Evolutionary conservation across 225 moss, liverwort and hornwort genomes (phyloP).

Genomic region (Anthoceros angustus): DNA sequence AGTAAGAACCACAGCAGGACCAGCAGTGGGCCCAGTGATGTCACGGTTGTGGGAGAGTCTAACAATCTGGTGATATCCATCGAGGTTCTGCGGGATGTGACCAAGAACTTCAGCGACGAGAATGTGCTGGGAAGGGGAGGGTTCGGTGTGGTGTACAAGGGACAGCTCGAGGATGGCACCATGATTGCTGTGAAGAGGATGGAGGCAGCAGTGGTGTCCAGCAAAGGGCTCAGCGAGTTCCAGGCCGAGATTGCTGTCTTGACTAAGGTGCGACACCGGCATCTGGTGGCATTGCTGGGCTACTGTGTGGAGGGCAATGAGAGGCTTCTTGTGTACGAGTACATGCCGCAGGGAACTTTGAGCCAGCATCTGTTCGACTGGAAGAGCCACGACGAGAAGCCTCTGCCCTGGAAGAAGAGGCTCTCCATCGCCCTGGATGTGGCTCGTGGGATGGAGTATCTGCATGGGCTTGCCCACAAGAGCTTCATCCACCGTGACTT

Average conservation of each 20-base stretch:
- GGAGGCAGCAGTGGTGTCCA: slow-evolving; percentile 46
- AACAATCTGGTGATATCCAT: slow-evolving; percentile 16
- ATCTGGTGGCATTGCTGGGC: slow-evolving; percentile 39
- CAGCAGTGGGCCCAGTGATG: not conserved
- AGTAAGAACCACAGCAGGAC: not conserved
- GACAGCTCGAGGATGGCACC: slow-evolving; percentile 34
- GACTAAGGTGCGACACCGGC: slow-evolving; percentile 46
- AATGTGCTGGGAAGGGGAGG: slow-evolving; percentile 41
- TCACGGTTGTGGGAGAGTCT: slow-evolving; percentile 13
- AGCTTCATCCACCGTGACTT: slow-evolving; percentile 56
- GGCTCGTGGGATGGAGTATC: slow-evolving; percentile 41
- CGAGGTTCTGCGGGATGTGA: slow-evolving; percentile 19
- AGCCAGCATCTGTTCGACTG: slow-evolving; percentile 36
- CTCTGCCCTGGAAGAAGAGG: slow-evolving; percentile 34
- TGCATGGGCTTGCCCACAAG: slow-evolving; percentile 35
- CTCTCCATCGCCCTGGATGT: slow-evolving; percentile 43
- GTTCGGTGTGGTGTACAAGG: slow-evolving; percentile 51
- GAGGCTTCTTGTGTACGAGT: slow-evolving; percentile 46
- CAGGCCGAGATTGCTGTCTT: slow-evolving; percentile 43
- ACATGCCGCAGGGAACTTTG: slow-evolving; percentile 44
- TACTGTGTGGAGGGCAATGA: slow-evolving; percentile 39
- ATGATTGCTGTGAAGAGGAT: slow-evolving; percentile 46
- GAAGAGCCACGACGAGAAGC: slow-evolving; percentile 20
- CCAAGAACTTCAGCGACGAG: slow-evolving; percentile 30
- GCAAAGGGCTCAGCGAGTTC: slow-evolving; percentile 39